phyloP scores from a whole-genome alignment of 139 green algal genomes.

The Chlorella ohadii region DNA sequence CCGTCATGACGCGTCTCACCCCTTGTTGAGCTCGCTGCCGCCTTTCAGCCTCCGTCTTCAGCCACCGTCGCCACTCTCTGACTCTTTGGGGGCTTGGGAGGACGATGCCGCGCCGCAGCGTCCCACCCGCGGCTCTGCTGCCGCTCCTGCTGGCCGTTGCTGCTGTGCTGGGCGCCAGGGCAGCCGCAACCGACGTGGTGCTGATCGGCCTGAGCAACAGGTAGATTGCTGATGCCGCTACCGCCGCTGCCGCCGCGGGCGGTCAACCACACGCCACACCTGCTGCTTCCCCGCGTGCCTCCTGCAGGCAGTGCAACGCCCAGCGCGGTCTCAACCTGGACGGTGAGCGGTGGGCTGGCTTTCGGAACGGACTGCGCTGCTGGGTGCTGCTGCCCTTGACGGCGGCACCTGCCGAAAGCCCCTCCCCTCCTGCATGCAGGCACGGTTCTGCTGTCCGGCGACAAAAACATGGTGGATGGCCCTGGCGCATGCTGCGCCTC shows the following conservation, averaged over 20 bases:
- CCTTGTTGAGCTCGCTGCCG: too few species aligned
- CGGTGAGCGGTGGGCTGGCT: neutral
- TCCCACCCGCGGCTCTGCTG: neutral
- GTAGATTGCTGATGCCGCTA: neutral
- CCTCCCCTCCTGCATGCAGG: neutral
- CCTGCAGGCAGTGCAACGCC: conserved; percentile 12
- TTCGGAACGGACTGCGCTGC: neutral
- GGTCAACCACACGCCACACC: too few species aligned
- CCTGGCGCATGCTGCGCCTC: neutral
- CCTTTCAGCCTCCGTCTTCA: too few species aligned
- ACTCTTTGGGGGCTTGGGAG: too few species aligned
- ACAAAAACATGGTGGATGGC: neutral
- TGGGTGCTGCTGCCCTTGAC: neutral
- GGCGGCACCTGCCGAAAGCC: neutral
- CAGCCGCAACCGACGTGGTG: neutral
- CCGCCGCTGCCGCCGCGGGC: too few species aligned
- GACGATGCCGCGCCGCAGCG: too few species aligned
- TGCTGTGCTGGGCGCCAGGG: neutral
- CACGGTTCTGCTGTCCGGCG: neutral
- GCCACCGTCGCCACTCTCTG: too few species aligned
- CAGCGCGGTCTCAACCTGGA: neutral
- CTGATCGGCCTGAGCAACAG: neutral
- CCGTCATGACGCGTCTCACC: too few species aligned
- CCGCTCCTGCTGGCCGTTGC: neutral
- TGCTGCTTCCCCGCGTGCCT: too few species aligned